Evolutionary conservation across 768 basidiomycete species (phyloP).

Genomic region (Pholiota molesta): DNA sequence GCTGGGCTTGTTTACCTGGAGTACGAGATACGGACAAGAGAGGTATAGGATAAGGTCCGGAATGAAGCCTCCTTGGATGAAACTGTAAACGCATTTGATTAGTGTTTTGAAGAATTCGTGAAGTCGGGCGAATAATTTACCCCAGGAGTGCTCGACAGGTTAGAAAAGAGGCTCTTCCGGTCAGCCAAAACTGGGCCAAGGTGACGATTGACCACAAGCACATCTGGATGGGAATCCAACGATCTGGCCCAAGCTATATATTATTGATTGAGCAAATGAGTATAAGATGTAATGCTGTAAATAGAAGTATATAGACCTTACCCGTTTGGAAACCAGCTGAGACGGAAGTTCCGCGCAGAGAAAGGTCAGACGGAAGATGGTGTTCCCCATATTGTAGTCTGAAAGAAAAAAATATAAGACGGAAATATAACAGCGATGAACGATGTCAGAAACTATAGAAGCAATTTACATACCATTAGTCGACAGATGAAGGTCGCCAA

Average conservation of each 20-base stretch:
- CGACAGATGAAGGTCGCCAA: constrained; percentile 56
- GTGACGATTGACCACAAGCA: constrained; percentile 57
- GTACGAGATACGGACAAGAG: constrained; percentile 43
- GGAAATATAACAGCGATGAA: not conserved
- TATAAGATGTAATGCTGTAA: not conserved
- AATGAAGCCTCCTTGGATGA: constrained; percentile 47
- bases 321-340: constrained; percentile 61
- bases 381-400: constrained; percentile 64
- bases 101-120: not conserved
- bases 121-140: constrained; percentile 10
- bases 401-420: not conserved
- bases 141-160: constrained; percentile 51
- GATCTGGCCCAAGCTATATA: constrained; percentile 58
- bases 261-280: too few relatives aligned
- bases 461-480: constrained; percentile 38
- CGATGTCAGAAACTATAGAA: not conserved
- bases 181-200: constrained; percentile 56
- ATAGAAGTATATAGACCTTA: constrained; percentile 27
- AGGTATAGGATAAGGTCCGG: constrained; percentile 65
- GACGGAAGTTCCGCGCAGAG: constrained; percentile 63
- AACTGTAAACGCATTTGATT: not conserved
- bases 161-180: constrained; percentile 54
- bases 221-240: constrained; percentile 66
- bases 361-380: constrained; percentile 53
- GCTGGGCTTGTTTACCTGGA: too few relatives aligned